Percentiles rank a stretch among this genome's conserved stretches.
phyloP scores from a whole-genome alignment of 768 basidiomycete genomes.

The Thelephora ganbajun region DNA sequence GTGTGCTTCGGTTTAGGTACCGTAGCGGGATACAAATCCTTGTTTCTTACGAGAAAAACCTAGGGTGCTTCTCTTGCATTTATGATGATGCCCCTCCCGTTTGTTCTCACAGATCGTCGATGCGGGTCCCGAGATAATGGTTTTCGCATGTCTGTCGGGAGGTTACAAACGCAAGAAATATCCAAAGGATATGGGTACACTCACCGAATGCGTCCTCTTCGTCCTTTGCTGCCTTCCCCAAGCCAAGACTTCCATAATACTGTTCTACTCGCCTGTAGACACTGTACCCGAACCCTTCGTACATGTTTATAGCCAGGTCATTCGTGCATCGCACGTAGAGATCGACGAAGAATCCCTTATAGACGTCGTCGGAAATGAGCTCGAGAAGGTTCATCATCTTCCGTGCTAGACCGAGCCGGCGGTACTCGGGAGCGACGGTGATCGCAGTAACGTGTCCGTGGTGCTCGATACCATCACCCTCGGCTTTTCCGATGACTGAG shows the following conservation, averaged over 20 bases:
- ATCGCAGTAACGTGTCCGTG: conserved; percentile 94
- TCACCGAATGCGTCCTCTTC: conserved; percentile 88
- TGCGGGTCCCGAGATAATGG: conserved; percentile 47
- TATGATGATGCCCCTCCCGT: conserved; percentile 63
- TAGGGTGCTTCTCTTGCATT: conserved; percentile 45
- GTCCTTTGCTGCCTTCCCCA: conserved; percentile 63
- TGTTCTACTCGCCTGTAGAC: conserved; percentile 84
- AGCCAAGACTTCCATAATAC: conserved; percentile 72
- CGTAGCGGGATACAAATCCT: conserved; percentile 2
- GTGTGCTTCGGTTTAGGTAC: too few relatives aligned
- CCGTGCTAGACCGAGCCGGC: conserved; percentile 74
- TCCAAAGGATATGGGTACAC: conserved; percentile 15
- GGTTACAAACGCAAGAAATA: background rate
- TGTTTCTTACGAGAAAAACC: background rate
- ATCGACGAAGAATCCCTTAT: conserved; percentile 86
- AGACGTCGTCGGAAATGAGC: conserved; percentile 64
- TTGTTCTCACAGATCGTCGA: conserved; percentile 52
- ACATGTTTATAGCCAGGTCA: conserved; percentile 67
- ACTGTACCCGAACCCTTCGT: conserved; percentile 86
- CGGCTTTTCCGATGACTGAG: conserved; percentile 87
- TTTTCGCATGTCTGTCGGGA: conserved; percentile 50
- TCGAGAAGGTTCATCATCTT: conserved; percentile 84
- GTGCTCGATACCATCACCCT: conserved; percentile 63
- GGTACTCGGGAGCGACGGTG: conserved; percentile 88
- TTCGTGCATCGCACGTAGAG: conserved; percentile 91